Base-by-base conservation (phyloP, 2,329 filamentous ascomycete genomes). In the Hymenoscyphus occultus region DNA sequence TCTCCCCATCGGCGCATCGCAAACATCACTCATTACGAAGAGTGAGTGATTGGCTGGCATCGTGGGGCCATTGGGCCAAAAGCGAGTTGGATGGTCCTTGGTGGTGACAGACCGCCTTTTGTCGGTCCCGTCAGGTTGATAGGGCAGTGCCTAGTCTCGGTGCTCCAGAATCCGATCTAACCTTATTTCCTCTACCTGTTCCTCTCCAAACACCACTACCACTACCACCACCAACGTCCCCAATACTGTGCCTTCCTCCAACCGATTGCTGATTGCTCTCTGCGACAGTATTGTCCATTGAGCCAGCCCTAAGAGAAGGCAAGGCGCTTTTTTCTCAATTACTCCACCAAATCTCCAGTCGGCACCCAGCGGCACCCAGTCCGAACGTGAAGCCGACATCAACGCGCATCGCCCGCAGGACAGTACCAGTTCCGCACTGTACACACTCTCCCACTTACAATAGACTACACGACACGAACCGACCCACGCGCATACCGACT, bases 101-200 rank as follows among this genome's bases (percentile, higher is more conserved):
- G 35, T 35, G 35, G 35, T 51, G 45, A 51, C 45, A 51, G 45
- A 51, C 45, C 45, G 45, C 45, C 45, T 51, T 51, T 51, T 51
- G 45, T 19, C 16, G 10, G n/a, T 22, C 10, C 7, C 12, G 45
- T 22, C 19, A 19, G 45, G 5, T 42, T 14, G 40, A n/a, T 42
- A 42, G 40, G 40, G 45, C 22, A 42, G 40, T 9, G 45, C 22
- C n/a, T 51, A 51, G 45, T 51, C 45, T 51, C n/a, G n/a, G 45
- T 19, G n/a, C 45, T 9, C 45, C 7, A 10, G 3, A 22, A 51
- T 28, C 45, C 45, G 45, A 51, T 51, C 45, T 51, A 28, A 51
- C 45, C 45, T 22, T 51, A 51, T 51, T 51, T 10, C 45, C 19
- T 22, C 45, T 22, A 51, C n/a, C 45, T 28, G 45, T 51, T 51